A percentile compares a stretch with the other conserved stretches of the same genome.
These are phyloP conservation scores for Pelargonium myrrhifolium DNA, from an alignment of 441 rosid species.

Conservation along the genomic window DNA sequence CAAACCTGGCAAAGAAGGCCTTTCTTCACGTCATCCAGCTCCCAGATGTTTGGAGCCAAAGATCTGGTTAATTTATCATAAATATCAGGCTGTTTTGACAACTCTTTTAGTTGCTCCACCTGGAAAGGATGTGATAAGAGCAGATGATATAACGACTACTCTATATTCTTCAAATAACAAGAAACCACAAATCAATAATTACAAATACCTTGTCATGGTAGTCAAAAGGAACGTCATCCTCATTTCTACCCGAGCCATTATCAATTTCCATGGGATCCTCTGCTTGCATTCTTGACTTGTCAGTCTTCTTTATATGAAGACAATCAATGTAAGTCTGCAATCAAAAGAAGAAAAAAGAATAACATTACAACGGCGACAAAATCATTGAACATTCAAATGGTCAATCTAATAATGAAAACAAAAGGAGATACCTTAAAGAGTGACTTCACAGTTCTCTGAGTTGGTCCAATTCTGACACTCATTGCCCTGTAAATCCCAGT, in stretches of 20 bases:
- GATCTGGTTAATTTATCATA: conserved; percentile 81
- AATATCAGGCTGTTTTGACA: conserved; percentile 69
- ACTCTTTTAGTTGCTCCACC: conserved; percentile 62
- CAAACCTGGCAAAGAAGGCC: conserved; percentile 93
- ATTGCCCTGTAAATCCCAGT: conserved; percentile 95
- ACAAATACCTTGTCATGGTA: conserved; percentile 48
- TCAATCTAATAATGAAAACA: background rate
- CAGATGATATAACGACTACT: conserved; percentile 9
- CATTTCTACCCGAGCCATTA: conserved; percentile 39
- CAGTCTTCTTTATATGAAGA: conserved; percentile 80
- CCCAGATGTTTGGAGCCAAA: conserved; percentile 92
- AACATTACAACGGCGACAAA: conserved; percentile 8
- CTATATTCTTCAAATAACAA: background rate
- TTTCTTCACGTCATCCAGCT: conserved; percentile 91
- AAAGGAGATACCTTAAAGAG: conserved; percentile 61
- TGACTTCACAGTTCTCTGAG: conserved; percentile 90
- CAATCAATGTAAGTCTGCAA: conserved; percentile 85
- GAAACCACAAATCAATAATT: background rate
- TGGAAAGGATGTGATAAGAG: conserved; percentile 25
- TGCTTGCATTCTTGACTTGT: conserved; percentile 66
- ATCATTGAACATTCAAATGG: conserved; percentile 7
- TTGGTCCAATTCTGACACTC: conserved; percentile 76
- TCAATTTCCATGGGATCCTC: conserved; percentile 80
- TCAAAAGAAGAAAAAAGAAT: conserved; percentile 16
- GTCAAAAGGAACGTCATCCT: conserved; percentile 65